A percentile compares a stretch with the other conserved stretches of the same genome.
phyloP scores from a whole-genome alignment of 2,329 filamentous ascomycete genomes.

The Fusarium sororula region DNA sequence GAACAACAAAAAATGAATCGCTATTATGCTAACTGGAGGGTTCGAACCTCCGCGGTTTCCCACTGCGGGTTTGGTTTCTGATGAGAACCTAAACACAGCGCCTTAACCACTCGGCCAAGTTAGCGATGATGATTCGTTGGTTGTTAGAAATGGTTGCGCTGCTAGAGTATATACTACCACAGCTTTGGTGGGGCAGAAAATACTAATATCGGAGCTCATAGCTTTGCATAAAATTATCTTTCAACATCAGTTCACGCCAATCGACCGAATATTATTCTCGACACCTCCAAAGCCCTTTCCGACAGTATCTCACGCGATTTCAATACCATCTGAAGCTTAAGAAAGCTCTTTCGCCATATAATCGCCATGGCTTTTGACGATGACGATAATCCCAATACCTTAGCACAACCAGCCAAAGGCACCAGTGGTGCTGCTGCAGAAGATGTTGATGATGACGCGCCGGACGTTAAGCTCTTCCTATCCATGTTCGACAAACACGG shows the following conservation, averaged over 20 bases:
- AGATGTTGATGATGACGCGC: slow-evolving; percentile 79
- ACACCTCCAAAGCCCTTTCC: not conserved
- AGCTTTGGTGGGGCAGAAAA: not conserved
- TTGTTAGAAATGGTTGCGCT: fast-evolving
- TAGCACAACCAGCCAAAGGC: slow-evolving; percentile 27
- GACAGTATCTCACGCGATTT: not conserved
- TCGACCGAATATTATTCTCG: not conserved
- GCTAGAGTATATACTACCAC: fast-evolving
- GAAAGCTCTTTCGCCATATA: not conserved
- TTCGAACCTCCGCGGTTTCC: slow-evolving; percentile 40
- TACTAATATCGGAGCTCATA: slow-evolving; percentile 23
- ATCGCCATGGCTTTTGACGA: slow-evolving; percentile 56
- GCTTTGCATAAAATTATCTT: slow-evolving; percentile 34
- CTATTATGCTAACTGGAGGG: slow-evolving; percentile 36
- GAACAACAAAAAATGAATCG: not conserved
- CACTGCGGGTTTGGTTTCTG: slow-evolving; percentile 38
- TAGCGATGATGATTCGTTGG: slow-evolving; percentile 34
- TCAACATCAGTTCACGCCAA: slow-evolving; percentile 13
- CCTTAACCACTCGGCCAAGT: slow-evolving; percentile 40
- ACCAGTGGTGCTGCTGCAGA: slow-evolving; percentile 53
- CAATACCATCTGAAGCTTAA: not conserved
- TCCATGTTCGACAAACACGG: slow-evolving; percentile 61
- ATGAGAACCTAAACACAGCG: slow-evolving; percentile 39
- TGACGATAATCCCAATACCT: slow-evolving; percentile 51
- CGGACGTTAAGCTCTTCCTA: slow-evolving; percentile 83